Evolutionary conservation across 1,284 basidiomycete genomes (phyloP).

Genomic region (Phellopilus nigrolimitatus): DNA sequence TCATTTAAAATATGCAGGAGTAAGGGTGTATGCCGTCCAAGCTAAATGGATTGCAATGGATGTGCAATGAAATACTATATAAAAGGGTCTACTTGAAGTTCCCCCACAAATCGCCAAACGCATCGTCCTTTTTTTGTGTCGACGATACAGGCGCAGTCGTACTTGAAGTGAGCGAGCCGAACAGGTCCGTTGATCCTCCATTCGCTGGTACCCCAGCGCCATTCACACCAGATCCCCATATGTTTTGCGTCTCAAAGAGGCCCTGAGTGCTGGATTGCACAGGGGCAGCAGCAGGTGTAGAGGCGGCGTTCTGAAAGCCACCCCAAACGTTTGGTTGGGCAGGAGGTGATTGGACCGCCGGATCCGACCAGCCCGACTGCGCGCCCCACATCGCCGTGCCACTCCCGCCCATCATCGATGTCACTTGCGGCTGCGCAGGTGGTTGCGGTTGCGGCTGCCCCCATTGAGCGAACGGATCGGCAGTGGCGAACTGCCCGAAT

Average conservation of each 20-base stretch:
- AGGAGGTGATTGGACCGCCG: constrained; percentile 13
- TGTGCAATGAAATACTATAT: constrained; percentile 10
- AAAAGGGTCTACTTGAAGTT: constrained; percentile 60
- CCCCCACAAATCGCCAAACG: constrained; percentile 77
- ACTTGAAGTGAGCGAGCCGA: constrained; percentile 25
- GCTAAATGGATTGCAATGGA: too few species aligned
- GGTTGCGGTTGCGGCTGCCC: constrained; percentile 24
- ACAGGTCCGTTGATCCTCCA: constrained; percentile 28
- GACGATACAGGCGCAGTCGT: constrained; percentile 19
- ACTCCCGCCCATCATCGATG: constrained; percentile 53
- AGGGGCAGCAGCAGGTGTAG: constrained; percentile 27
- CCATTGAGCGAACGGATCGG: constrained; percentile 20
- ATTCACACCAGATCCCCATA: constrained; percentile 42
- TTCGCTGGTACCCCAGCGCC: constrained; percentile 14
- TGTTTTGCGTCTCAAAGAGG: constrained; percentile 43
- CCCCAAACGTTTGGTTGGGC: constrained; percentile 41
- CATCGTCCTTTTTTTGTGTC: constrained; percentile 65
- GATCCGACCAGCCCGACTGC: constrained; percentile 50
- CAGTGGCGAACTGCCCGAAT: constrained; percentile 24
- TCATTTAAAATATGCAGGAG: too few species aligned
- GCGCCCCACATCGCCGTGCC: constrained; percentile 63
- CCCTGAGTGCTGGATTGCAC: constrained; percentile 26
- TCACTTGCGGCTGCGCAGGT: constrained; percentile 29
- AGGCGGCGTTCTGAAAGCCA: constrained; percentile 26
- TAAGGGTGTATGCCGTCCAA: too few species aligned